Evolutionary conservation across 176 grass and related monocot species (phyloP).

Genomic region (Stipa capillata): DNA sequence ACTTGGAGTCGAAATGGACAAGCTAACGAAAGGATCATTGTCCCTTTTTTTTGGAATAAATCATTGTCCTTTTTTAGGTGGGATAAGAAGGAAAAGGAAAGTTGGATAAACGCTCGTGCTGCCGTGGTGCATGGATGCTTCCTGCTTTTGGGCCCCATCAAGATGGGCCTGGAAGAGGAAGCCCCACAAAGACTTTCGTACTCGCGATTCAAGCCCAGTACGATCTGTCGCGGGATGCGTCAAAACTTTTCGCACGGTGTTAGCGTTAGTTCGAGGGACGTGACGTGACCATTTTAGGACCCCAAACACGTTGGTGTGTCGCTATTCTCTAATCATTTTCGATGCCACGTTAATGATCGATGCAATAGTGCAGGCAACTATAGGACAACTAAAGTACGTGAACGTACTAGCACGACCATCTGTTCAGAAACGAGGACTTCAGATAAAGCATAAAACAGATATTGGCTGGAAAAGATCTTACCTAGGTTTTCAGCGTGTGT

Average conservation of each 20-base stretch:
- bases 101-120: not conserved
- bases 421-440: too few species aligned
- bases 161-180: not conserved
- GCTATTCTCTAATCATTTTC: not conserved
- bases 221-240: not conserved
- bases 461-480: not conserved
- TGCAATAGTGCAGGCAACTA: not conserved
- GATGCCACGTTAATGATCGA: not conserved
- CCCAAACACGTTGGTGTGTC: not conserved
- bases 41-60: too few species aligned
- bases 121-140: not conserved
- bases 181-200: not conserved
- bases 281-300: not conserved
- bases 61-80: too few species aligned
- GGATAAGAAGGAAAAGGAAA: not conserved
- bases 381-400: not conserved
- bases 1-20: not conserved
- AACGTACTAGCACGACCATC: not conserved
- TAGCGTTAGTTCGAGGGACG: not conserved
- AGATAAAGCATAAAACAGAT: not conserved
- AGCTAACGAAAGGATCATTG: not conserved
- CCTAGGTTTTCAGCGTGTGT: too few species aligned
- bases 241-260: not conserved
- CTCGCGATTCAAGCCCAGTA: not conserved
- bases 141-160: not conserved